A percentile compares a stretch with the other conserved stretches of the same genome.
Conservation (phyloP, 345 rosid genomes). For the Ceriops zippeliana region DNA sequence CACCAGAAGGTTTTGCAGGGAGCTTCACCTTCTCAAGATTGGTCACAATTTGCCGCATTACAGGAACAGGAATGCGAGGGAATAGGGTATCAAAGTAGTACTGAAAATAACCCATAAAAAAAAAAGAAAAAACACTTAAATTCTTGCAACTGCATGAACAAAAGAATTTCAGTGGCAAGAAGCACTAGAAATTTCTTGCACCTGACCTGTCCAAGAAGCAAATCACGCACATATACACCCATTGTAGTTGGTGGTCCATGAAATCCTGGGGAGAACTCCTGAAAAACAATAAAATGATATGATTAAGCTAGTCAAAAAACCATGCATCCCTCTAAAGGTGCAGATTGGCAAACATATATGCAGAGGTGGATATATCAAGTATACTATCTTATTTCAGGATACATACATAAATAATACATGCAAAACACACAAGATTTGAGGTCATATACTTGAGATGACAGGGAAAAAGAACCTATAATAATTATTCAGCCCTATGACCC, state of each 20-base stretch:
- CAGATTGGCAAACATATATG: not conserved
- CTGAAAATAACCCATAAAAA: constrained; percentile 38
- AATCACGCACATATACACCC: constrained; percentile 92
- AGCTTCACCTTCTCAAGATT: constrained; percentile 93
- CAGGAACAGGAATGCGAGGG: constrained; percentile 97
- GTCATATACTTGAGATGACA: too few species aligned
- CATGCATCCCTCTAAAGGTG: not conserved
- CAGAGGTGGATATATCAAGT: too few species aligned
- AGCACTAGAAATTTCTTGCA: constrained; percentile 10
- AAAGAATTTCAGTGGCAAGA: not conserved
- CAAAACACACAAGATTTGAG: too few species aligned
- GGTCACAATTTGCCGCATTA: constrained; percentile 68
- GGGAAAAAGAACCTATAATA: too few species aligned
- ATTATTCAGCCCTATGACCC: too few species aligned
- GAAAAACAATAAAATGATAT: constrained; percentile 21
- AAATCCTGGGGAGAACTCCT: constrained; percentile 97
- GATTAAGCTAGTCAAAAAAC: not conserved
- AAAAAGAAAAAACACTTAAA: constrained; percentile 10
- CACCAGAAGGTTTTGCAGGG: constrained; percentile 71
- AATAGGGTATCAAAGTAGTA: constrained; percentile 94
- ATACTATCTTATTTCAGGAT: too few species aligned
- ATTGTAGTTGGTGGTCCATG: constrained; percentile 74
- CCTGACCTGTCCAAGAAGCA: constrained; percentile 96
- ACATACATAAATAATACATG: too few species aligned
- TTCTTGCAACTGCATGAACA: not conserved